These are phyloP conservation scores for Pleurotus citrinopileatus DNA, from an alignment of 768 basidiomycete species.

Conservation along the genomic window DNA sequence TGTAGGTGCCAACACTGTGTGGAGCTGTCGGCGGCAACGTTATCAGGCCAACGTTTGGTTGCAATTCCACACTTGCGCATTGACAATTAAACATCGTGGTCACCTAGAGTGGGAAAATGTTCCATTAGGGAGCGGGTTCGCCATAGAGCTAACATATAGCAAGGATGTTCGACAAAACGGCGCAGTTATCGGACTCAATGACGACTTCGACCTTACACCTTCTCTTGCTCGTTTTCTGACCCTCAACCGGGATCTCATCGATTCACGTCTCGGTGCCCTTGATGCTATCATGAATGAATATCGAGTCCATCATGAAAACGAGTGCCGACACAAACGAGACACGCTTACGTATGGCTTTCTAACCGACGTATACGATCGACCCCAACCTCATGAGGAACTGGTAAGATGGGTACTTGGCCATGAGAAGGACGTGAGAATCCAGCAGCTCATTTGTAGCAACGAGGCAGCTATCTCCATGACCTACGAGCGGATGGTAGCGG, in stretches of 20 bases:
- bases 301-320: slow-evolving; percentile 44
- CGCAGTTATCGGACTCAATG: slow-evolving; percentile 57
- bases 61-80: slow-evolving; percentile 42
- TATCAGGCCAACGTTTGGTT: slow-evolving; percentile 51
- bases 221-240: slow-evolving; percentile 61
- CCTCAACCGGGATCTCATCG: slow-evolving; percentile 52
- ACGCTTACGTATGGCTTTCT: slow-evolving; percentile 66
- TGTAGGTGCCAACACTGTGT: slow-evolving; percentile 42
- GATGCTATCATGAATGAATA: slow-evolving; percentile 50
- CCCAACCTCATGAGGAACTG: slow-evolving; percentile 41
- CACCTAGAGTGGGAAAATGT: slow-evolving; percentile 48
- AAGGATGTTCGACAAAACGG: slow-evolving; percentile 47
- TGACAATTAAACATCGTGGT: slow-evolving; percentile 53
- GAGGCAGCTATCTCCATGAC: slow-evolving; percentile 44
- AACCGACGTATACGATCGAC: slow-evolving; percentile 54
- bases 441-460: slow-evolving; percentile 43
- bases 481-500: slow-evolving; percentile 50
- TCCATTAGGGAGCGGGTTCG: slow-evolving; percentile 68
- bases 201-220: slow-evolving; percentile 62
- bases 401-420: slow-evolving; percentile 40
- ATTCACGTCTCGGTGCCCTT: slow-evolving; percentile 35
- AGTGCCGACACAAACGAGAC: slow-evolving; percentile 47
- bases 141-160: slow-evolving; percentile 55
- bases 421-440: slow-evolving; percentile 57
- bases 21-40: slow-evolving; percentile 41